Base-by-base conservation (phyloP, 768 basidiomycete species). In the Tephrocybe sp. region DNA sequence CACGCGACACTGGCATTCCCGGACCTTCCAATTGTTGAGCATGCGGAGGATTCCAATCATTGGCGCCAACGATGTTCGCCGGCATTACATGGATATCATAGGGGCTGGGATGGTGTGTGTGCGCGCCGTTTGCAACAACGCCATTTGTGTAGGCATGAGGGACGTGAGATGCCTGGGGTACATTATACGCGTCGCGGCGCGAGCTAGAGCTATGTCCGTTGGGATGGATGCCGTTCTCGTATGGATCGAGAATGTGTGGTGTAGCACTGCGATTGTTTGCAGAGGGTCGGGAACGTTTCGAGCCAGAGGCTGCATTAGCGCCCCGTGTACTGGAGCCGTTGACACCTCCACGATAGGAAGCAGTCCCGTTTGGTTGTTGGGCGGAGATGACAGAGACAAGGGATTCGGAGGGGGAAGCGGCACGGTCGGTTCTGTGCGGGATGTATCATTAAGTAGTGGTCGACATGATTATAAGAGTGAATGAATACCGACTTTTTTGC, bases 361-460 rank as follows among this genome's bases (percentile, higher is more conserved):
- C 45, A 33, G 57, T 62, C 45, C 60, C 62, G 36, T 73, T 70
- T 10, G 66, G 55, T 34, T 71, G 70, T 21, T 68, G 63, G 78
- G 57, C 88, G 85, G 84, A 85, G n/a, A 78, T 80, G 61, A 82
- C 77, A 1, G 88, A 90, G 36, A 84, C 70, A 29, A 88, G 60
- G 8, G 88, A 91, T 59, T 89, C 88, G 11, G 86, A 75, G 5
- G 88, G 88, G 1, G 88, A 90, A 21, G 73, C 69, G 11, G 75
- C 77, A 43, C 86, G 83, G 58, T 88, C 86, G 23, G 65, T 71
- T 64, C 86, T 88, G 57, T 16, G 44, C 37, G 30, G 16, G 47
- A 4, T 45, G 45, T 44, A 61, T 31, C 24, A 18, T 23, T 38
- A 43, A 42, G 43, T 34, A 22, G 52, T 56, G 47, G 45, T n/a